phyloP scores from a whole-genome alignment of 179 eudicot species.

The Vitellaria paradoxa region DNA sequence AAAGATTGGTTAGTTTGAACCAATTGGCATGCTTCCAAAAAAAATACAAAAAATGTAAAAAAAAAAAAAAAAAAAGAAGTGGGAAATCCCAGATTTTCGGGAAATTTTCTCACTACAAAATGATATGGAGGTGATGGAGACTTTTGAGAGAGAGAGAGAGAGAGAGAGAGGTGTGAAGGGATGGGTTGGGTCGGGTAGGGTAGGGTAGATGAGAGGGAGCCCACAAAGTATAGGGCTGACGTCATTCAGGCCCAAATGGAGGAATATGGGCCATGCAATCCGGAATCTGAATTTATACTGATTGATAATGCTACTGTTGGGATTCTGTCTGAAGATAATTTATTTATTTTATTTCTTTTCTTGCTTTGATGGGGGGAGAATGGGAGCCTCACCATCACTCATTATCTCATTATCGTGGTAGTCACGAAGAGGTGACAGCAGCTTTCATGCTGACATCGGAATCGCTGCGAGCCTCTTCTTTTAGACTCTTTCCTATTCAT shows the following conservation, averaged over 20 bases:
- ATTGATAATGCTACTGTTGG: constrained; percentile 14
- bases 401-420: too few species aligned
- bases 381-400: too few species aligned
- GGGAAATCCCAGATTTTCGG: constrained; percentile 23
- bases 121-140: neutral
- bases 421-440: too few species aligned
- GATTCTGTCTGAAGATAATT: constrained; percentile 21
- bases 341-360: too few species aligned
- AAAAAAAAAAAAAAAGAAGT: too few species aligned
- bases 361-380: too few species aligned
- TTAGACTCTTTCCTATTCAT: too few species aligned
- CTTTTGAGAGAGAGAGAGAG: neutral
- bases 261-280: constrained; percentile 10
- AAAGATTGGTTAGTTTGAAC: constrained; percentile 8
- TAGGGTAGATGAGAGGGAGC: neutral
- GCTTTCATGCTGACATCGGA: too few species aligned
- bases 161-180: neutral
- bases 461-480: too few species aligned
- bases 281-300: neutral
- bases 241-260: neutral
- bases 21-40: constrained; percentile 5
- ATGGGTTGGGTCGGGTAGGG: neutral
- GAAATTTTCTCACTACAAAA: constrained; percentile 9
- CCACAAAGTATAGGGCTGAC: constrained; percentile 14
- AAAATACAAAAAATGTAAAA: neutral